Evolutionary conservation across 768 basidiomycete genomes (phyloP), one percentile per base, ranked within the genome.

Genomic region (Inosperma sp.): DNA sequence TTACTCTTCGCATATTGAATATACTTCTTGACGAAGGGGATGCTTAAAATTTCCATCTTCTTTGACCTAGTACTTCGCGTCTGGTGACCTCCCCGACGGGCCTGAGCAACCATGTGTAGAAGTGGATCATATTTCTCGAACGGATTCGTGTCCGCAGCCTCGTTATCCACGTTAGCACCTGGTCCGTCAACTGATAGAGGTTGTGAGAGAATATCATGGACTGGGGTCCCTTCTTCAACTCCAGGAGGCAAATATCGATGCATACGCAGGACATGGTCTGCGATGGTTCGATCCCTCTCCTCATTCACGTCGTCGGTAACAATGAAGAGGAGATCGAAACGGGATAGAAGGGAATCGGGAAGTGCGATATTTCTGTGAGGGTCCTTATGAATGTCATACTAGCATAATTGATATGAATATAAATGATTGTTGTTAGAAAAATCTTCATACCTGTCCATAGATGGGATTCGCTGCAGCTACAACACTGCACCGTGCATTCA

Each of bases 381-480:
- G 66, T 99, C 95, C 69, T 99, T 99, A 72, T 99, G 95, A 31
- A 99, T 89, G 69, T 99, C 95, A 67, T 99, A 99, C 91, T 97
- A 62, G 26, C 53, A 34, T 42, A 48, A 48, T 60, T 54, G 60
- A 53, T 46, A 49, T 51, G 13, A 40, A 34, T 37, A 47, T 29
- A 35, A 58, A 41, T 21, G 42, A 26, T 29, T 30, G 40, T 22
- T 33, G 14, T 37, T 36, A 46, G 37, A 48, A 31, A 21, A 17
- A 49, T 29, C 34, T 51, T 58, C 77, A 60, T 63, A 90, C 93
- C 73, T 95, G 93, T 34, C 93, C 95, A 65, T 97, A 99, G 56
- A 98, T 96, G 3, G 96, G 96, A 67, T 98, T 99, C 27, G 96
- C 96, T 29, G 96, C 96, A 17, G 96, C 96, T 43, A 99, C 84